These are phyloP conservation scores for Oryza punctata DNA, from an alignment of 176 grass and related monocot genomes.

Conservation along the genomic window DNA sequence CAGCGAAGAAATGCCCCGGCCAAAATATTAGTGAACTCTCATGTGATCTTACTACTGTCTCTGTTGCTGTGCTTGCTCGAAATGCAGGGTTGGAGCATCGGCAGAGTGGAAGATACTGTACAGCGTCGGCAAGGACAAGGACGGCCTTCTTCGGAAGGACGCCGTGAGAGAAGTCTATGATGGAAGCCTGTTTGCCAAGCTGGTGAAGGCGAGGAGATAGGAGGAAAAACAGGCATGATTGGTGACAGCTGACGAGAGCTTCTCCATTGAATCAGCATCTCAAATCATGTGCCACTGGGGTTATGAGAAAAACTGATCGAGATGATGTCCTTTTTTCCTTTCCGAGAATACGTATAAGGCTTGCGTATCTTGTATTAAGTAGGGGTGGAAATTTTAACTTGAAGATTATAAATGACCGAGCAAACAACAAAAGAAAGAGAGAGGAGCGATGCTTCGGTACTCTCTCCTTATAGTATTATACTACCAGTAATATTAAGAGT, in stretches of 20 bases:
- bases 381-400: too few species aligned
- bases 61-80: not conserved
- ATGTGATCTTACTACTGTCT: not conserved
- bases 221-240: constrained; percentile 18
- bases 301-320: too few species aligned
- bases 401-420: too few species aligned
- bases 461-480: too few species aligned
- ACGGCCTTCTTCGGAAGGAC: constrained; percentile 76
- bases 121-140: constrained; percentile 64
- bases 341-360: too few species aligned
- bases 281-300: not conserved
- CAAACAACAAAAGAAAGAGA: too few species aligned
- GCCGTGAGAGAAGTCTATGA: constrained; percentile 58
- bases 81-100: constrained; percentile 41
- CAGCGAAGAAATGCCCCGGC: too few species aligned
- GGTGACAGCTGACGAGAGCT: not conserved
- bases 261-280: constrained; percentile 3
- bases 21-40: too few species aligned
- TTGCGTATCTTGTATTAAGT: too few species aligned
- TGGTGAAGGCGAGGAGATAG: constrained; percentile 42
- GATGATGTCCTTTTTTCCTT: too few species aligned
- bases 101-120: constrained; percentile 71
- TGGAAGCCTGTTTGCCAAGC: constrained; percentile 60
- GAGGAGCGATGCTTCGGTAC: too few species aligned
- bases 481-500: too few species aligned